Evolutionary conservation across 805 yeast species (phyloP), one percentile per base, ranked within the genome.

Genomic region (Candida boidinii): DNA sequence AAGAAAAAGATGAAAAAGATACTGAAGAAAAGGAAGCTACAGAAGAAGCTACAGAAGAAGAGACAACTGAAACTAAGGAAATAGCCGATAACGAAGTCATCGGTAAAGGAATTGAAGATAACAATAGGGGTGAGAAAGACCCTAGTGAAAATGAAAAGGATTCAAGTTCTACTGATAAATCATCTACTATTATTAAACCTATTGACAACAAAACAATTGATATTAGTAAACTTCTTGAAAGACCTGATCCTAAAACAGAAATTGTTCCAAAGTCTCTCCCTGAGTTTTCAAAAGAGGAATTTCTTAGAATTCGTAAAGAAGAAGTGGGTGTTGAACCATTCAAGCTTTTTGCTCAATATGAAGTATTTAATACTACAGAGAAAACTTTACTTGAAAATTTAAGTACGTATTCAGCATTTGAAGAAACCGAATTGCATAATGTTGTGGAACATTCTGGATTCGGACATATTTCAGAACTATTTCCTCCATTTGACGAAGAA

Each of bases 401-500:
- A 23, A 70, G 76, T 1, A 53, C 60, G 14, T 71, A 62, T 48
- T 52, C 64, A 2, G 71, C 76, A 0, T 71, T 73, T 43, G 66
- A 56, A 28, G 66, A 61, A 3, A 36, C 39, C 14, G 59, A 53
- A 26, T 35, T 27, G 9, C 51, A 51, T 31, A 58, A 54, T 36
- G 25, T 54, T 15, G 42, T 51, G 16, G 60, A 55, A 24, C 36
- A 44, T 14, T 46, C 47, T 23, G 38, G 41, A 11, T 55, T 44
- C 44, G 69, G 73, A 3, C 77, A 86, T 2, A 71, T 80, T 5
- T 79, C 90, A 0, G 73, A 82, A 33, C 60, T 84, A 34, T 54
- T 80, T 31, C 67, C 76, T 25, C 81, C 86, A 7, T 52, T 63
- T 31, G 87, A 81, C 36, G 83, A 79, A 33, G 73, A 70, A 21